Evolutionary conservation across 2,329 filamentous ascomycete species (phyloP).

Genomic region (Ilyonectria sp.): DNA sequence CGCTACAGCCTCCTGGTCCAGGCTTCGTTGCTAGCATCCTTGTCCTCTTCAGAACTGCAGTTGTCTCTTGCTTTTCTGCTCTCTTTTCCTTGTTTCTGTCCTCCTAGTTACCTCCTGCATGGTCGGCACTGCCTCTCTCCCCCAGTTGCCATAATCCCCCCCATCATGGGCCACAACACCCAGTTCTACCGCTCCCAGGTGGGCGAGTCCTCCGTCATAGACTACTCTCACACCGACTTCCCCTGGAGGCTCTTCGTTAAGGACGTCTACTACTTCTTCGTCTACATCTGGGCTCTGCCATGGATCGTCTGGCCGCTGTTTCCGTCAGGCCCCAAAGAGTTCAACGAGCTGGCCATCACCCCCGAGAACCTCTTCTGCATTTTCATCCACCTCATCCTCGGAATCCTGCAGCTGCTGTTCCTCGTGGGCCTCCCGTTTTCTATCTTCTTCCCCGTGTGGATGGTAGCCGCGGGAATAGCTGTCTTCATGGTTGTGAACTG

Average conservation of each 20-base stretch:
- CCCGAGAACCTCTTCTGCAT: slow-evolving; percentile 70
- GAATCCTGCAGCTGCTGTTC: slow-evolving; percentile 73
- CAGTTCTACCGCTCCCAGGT: slow-evolving; percentile 73
- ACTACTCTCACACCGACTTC: slow-evolving; percentile 73
- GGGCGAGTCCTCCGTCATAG: slow-evolving; percentile 70
- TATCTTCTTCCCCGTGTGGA: slow-evolving; percentile 65
- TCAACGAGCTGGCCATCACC: slow-evolving; percentile 77
- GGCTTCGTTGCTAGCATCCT: background rate
- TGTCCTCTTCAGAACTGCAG: background rate
- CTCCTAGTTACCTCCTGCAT: background rate
- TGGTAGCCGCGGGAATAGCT: slow-evolving; percentile 56
- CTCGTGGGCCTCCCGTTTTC: slow-evolving; percentile 70
- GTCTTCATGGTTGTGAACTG: slow-evolving; percentile 67
- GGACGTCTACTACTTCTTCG: slow-evolving; percentile 71
- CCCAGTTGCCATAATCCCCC: background rate
- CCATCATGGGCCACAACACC: slow-evolving; percentile 54
- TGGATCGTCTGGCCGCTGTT: slow-evolving; percentile 73
- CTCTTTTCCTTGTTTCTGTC: slow-evolving; percentile 3
- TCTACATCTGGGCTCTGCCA: slow-evolving; percentile 70
- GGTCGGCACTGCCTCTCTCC: background rate
- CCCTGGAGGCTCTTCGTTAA: slow-evolving; percentile 66
- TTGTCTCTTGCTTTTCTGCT: background rate
- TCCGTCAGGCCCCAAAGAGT: slow-evolving; percentile 65
- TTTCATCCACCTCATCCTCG: slow-evolving; percentile 70
- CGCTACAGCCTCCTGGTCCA: background rate